These are phyloP conservation scores for Boletus subcaerulescens DNA, from an alignment of 768 basidiomycete genomes.

Conservation along the genomic window DNA sequence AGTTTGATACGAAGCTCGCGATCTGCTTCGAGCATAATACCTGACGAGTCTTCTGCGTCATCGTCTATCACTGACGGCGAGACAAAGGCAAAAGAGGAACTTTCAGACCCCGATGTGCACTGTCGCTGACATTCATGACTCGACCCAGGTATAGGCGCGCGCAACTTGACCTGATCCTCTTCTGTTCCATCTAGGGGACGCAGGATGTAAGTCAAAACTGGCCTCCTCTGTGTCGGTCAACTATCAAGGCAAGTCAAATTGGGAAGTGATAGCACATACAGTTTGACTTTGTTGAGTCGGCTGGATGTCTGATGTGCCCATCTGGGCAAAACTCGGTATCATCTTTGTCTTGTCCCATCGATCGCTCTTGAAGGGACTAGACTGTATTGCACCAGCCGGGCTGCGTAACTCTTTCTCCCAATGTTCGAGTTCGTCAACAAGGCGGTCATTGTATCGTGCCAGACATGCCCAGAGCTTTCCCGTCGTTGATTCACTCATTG, in stretches of 20 bases:
- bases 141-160: conserved; percentile 12
- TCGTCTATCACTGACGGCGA: conserved; percentile 3
- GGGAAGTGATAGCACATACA: conserved; percentile 8
- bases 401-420: conserved; percentile 58
- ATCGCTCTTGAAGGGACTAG: conserved; percentile 48
- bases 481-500: conserved; percentile 25
- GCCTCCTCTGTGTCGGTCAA: conserved; percentile 31
- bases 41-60: conserved; percentile 27
- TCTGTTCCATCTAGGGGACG: conserved; percentile 32
- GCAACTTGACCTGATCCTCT: conserved; percentile 41
- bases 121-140: not conserved
- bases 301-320: conserved; percentile 39
- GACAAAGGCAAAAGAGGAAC: not conserved
- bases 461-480: conserved; percentile 67
- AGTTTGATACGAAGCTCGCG: conserved; percentile 71
- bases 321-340: conserved; percentile 69
- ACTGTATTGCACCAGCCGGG: conserved; percentile 26
- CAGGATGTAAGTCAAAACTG: conserved; percentile 44
- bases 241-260: conserved; percentile 1
- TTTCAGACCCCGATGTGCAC: not conserved
- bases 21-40: conserved; percentile 59
- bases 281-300: not conserved
- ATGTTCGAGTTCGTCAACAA: conserved; percentile 59
- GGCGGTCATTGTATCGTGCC: conserved; percentile 73
- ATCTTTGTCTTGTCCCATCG: conserved; percentile 76